These are phyloP conservation scores for Thermothielavioides terrestris DNA, from an alignment of 495 filamentous ascomycete species.

Conservation along the genomic window DNA sequence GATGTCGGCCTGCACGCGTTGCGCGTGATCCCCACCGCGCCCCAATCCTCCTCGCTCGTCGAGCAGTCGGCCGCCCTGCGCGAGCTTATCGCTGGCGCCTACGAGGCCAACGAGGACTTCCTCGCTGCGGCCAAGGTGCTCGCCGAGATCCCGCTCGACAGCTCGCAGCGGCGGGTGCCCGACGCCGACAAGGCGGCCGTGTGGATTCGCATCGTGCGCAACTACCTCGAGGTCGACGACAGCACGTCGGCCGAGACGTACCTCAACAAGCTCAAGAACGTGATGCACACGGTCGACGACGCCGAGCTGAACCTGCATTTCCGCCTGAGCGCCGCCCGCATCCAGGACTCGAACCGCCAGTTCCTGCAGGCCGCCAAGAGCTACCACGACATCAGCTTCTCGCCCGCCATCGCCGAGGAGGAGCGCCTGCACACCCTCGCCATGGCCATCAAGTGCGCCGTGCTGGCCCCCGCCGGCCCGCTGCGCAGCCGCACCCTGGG, in stretches of 20 bases:
- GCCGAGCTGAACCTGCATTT: conserved; percentile 70
- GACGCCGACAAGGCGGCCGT: conserved; percentile 68
- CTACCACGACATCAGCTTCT: conserved; percentile 79
- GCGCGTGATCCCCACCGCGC: conserved; percentile 42
- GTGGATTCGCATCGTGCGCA: conserved; percentile 90
- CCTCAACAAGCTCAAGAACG: conserved; percentile 85
- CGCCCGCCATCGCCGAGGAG: conserved; percentile 66
- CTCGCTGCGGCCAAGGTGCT: conserved; percentile 65
- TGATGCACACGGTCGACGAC: conserved; percentile 71
- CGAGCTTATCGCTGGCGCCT: conserved; percentile 71
- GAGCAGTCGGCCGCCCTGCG: conserved; percentile 82
- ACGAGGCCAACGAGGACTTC: conserved; percentile 77
- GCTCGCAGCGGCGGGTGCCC: conserved; percentile 70
- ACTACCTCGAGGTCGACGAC: conserved; percentile 92
- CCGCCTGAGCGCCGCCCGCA: conserved; percentile 82
- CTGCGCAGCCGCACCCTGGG: conserved; percentile 69
- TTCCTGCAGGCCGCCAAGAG: conserved; percentile 85
- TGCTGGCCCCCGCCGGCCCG: conserved; percentile 86
- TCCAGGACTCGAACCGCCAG: conserved; percentile 78
- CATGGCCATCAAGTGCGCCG: conserved; percentile 89
- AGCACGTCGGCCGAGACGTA: conserved; percentile 74
- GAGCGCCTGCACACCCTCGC: conserved; percentile 72
- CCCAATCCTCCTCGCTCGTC: conserved; percentile 55
- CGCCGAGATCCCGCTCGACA: conserved; percentile 77
- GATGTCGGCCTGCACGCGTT: conserved; percentile 62